A percentile compares a stretch with the other conserved stretches of the same genome.
phyloP scores from a whole-genome alignment of 768 basidiomycete species.

The Kwoniella shandongensis region DNA sequence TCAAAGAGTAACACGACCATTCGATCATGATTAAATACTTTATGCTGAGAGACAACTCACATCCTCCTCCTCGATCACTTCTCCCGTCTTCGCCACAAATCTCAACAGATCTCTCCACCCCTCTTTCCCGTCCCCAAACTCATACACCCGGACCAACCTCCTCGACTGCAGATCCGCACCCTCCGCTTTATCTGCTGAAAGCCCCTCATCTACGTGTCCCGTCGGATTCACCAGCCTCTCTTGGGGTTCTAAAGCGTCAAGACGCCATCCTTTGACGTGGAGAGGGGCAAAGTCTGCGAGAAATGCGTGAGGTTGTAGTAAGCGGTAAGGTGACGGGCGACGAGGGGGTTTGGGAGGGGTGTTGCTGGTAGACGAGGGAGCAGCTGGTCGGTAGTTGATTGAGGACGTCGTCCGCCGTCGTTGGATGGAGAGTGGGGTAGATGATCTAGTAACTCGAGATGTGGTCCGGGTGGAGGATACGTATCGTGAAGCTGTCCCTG shows the following conservation, averaged over 20 bases:
- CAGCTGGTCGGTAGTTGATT: no score
- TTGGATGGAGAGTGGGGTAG: no score
- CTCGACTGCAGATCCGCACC: slow-evolving; percentile 31
- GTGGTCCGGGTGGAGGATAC: no score
- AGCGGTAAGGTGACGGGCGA: slow-evolving; percentile 37
- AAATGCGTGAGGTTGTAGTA: slow-evolving; percentile 32
- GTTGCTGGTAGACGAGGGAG: no score
- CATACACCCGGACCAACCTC: slow-evolving; percentile 30
- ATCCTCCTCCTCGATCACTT: slow-evolving; percentile 30
- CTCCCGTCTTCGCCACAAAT: slow-evolving; percentile 9
- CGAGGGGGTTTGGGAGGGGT: neutral
- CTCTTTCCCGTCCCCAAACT: slow-evolving; percentile 21
- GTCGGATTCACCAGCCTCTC: neutral
- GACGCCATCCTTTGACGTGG: slow-evolving; percentile 39
- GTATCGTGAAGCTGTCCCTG: no score
- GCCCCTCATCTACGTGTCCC: neutral
- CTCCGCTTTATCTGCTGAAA: neutral
- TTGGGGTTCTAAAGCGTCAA: slow-evolving; percentile 17
- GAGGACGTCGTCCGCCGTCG: no score
- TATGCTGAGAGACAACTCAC: slow-evolving; percentile 40
- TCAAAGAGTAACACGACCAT: neutral
- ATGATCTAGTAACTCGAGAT: no score
- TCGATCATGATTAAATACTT: slow-evolving; percentile 39
- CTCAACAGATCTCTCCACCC: slow-evolving; percentile 29
- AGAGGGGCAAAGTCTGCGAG: slow-evolving; percentile 38